Base-by-base conservation (phyloP, 805 yeast genomes). In the Sungouiozyma intestinalis region DNA sequence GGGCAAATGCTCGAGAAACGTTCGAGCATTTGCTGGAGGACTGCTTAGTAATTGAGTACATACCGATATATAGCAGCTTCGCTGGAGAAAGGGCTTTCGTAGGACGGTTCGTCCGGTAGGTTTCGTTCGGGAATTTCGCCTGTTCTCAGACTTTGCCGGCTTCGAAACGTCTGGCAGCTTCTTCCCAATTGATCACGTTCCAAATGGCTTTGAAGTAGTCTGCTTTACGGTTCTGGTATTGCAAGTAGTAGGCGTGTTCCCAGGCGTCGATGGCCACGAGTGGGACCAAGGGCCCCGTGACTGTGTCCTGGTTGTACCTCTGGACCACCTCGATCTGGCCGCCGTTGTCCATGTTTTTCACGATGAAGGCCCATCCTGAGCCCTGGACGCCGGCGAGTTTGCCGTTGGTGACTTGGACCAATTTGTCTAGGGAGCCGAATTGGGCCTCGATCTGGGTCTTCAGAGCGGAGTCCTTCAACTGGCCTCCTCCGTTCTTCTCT, bases 191-290 rank as follows among this genome's bases (percentile, higher is more conserved):
- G 66, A 87, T 75, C 36, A 86, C 95, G 57, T 83, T 81, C 96
- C 96, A 86, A 66, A 86, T 83, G 48, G 94, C 90, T 67, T 83
- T 79, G 77, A 87, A 86, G 71, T 87, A 86, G 60, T 86, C 95
- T 36, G 65, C 94, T 73, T 87, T 86, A 61, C 81, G 87, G 69
- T 86, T 86, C 69, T 84, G 81, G 72, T 86, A 86, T 67, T 86
- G 95, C 66, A 87, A 73, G 74, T 86, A 86, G 73, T 86, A 86
- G 42, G 96, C 95, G 60, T 86, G 96, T 67, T 86, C 96, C 96
- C 96, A 86, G 46, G 95, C 94, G 56, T 86, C 96, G 60, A 86
- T 83, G 42, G 95, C 95, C 43, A 87, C 73, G 55, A 87, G 67
- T 36, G 95, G 94, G 38, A 74, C 68, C 62, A 76, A 72, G 8